Base-by-base conservation (phyloP, 805 yeast genomes). In the Zygoascus flipseniorum region DNA sequence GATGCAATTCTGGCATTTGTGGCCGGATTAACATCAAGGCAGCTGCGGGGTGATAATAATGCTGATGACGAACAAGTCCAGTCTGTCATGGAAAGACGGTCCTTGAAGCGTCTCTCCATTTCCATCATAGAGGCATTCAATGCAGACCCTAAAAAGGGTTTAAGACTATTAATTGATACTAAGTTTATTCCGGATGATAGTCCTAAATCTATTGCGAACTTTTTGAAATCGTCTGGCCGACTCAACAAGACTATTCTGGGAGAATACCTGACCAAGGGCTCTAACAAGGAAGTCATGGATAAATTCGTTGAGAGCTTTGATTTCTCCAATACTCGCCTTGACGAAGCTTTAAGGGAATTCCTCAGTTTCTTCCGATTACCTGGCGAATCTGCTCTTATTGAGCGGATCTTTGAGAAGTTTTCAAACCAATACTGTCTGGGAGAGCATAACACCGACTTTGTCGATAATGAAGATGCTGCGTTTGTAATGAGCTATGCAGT, bases 321-420 rank as follows among this genome's bases (percentile, higher is more conserved):
- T 54, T 90, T 90, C 65, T 72, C 75, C 39, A 85, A 80, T 18
- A 72, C 86, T 60, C 76, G 99, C 63, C 92, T 95, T 2, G 99
- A 93, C 68, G 97, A 92, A 68, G 97, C 97, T 0, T 73, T 93
- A 51, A 78, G 99, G 62, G 76, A 86, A 53, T 68, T 93, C 55
- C 74, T 95, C 59, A 85, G 86, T 53, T 79, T 86, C 19, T 92
- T 93, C 65, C 79, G 99, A 67, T 75, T 93, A 48, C 98, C 98
- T 1, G 99, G 99, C 55, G 99, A 93, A 70, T 86, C 97, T 0
- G 98, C 89, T 64, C 97, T 89, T 67, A 93, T 93, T 65, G 99
- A 93, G 67, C 78, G 97, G 62, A 80, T 92, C 14, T 85, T 93
- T 31, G 97, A 92, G 62, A 74, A 81, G 5, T 93, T 93, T 69